Conservation (phyloP, 139 green algal species). For the Chlorella sp. region DNA sequence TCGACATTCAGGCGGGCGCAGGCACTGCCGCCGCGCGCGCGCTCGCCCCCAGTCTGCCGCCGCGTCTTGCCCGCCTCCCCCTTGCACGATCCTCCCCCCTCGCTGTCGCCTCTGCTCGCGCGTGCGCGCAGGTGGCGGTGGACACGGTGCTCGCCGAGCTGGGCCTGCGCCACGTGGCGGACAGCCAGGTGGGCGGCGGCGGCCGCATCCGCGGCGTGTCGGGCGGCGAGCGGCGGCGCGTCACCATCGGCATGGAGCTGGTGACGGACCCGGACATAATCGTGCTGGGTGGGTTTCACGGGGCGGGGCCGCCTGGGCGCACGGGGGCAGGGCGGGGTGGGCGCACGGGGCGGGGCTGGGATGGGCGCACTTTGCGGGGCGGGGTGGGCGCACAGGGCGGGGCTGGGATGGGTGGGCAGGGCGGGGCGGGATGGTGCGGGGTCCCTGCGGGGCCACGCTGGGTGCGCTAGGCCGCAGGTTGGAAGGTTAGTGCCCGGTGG, state of each 20-base stretch:
- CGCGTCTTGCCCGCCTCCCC: neutral
- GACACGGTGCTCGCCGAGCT: constrained; percentile 53
- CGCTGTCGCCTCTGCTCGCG: neutral
- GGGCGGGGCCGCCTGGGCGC: no score
- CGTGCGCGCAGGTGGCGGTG: constrained; percentile 26
- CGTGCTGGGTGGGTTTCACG: constrained; percentile 43
- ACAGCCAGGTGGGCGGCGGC: constrained; percentile 43
- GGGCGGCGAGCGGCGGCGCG: constrained; percentile 48
- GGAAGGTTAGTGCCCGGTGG: no score
- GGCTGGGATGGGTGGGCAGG: no score
- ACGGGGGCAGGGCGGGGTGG: no score
- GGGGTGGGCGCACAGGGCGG: no score
- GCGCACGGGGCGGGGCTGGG: no score
- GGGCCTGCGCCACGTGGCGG: constrained; percentile 47
- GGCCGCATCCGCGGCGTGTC: constrained; percentile 39
- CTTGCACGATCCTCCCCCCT: neutral
- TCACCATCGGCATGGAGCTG: constrained; percentile 82
- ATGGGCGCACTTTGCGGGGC: no score
- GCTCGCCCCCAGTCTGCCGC: no score
- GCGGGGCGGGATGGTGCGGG: no score
- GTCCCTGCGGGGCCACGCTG: no score
- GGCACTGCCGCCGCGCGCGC: no score
- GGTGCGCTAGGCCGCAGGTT: no score
- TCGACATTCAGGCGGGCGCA: constrained; percentile 30
- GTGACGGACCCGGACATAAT: constrained; percentile 60